phyloP scores from a whole-genome alignment of 257 asterid genomes.

The Schizonepeta tenuifolia region DNA sequence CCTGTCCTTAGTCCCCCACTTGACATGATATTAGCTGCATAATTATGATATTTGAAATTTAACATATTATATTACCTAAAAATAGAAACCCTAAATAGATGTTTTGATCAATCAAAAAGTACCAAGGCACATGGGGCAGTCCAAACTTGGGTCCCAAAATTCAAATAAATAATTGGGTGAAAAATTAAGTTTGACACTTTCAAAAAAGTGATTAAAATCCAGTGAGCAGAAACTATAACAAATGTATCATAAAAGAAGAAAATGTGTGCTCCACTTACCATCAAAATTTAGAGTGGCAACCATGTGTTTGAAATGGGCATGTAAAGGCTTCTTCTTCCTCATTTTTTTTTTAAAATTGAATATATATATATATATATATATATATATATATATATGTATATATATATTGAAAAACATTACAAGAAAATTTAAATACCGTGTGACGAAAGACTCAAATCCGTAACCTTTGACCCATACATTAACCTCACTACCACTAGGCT shows the following conservation, averaged over 20 bases:
- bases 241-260: conserved; percentile 31
- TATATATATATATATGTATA: too few species aligned
- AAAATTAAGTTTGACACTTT: conserved; percentile 36
- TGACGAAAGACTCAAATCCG: too few species aligned
- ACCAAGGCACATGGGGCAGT: conserved; percentile 48
- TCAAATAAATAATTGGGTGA: conserved; percentile 29
- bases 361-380: too few species aligned
- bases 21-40: conserved; percentile 38
- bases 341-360: too few species aligned
- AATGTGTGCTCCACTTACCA: conserved; percentile 39
- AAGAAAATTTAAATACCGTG: too few species aligned
- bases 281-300: conserved; percentile 35
- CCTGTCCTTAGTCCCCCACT: conserved; percentile 36
- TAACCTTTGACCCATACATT: too few species aligned
- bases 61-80: conserved; percentile 28
- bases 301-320: conserved; percentile 38
- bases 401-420: too few species aligned
- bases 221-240: conserved; percentile 36
- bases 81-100: conserved; percentile 34
- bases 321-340: not conserved
- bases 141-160: conserved; percentile 37
- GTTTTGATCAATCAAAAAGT: conserved; percentile 35
- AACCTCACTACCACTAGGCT: too few species aligned
- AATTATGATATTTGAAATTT: conserved; percentile 29
- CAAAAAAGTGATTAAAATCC: conserved; percentile 35